These are phyloP conservation scores for Medakamo hakoo DNA, from an alignment of 139 green algal species.

Conservation along the genomic window DNA sequence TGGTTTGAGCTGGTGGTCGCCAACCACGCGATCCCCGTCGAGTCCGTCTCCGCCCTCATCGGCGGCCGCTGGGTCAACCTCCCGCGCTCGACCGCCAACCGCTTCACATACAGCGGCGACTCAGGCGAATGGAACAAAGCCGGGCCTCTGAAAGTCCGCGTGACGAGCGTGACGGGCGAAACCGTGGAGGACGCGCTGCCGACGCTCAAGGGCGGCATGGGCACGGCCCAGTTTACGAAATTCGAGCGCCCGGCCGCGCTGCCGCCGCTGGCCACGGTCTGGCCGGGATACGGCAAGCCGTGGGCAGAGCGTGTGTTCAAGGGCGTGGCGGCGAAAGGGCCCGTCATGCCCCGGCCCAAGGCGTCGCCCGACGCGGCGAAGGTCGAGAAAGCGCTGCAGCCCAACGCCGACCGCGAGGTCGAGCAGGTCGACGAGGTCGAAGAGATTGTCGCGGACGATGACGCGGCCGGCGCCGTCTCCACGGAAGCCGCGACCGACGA, in stretches of 20 bases:
- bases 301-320: too few species aligned
- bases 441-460: too few species aligned
- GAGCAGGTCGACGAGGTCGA: too few species aligned
- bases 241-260: too few species aligned
- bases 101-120: not conserved
- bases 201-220: not conserved
- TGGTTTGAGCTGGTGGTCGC: not conserved
- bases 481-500: too few species aligned
- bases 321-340: too few species aligned
- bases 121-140: constrained; percentile 1
- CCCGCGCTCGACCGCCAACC: not conserved
- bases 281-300: too few species aligned
- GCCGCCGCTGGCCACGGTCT: not conserved
- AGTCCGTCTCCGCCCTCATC: not conserved
- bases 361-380: too few species aligned
- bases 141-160: constrained; percentile 5
- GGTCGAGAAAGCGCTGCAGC: too few species aligned
- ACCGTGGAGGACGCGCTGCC: constrained; percentile 1
- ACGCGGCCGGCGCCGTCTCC: too few species aligned
- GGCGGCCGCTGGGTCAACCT: not conserved
- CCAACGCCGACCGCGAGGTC: too few species aligned
- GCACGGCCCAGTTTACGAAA: not conserved
- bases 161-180: constrained; percentile 5
- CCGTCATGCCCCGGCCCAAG: too few species aligned
- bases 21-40: not conserved